Base-by-base conservation (phyloP, 768 basidiomycete genomes). In the Leucosporidium yakuticum region DNA sequence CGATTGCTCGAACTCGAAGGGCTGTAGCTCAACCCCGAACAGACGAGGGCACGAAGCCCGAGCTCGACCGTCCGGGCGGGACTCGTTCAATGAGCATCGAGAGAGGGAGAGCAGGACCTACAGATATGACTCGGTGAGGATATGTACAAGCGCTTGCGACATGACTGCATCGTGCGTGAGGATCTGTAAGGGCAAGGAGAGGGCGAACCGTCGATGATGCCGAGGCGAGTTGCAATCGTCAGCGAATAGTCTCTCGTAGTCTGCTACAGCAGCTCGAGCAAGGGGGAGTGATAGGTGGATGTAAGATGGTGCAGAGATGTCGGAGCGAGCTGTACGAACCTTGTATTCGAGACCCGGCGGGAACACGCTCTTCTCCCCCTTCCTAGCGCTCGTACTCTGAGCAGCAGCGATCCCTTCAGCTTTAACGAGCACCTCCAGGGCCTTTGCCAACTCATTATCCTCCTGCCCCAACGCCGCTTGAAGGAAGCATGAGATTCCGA, bases 261-360 rank as follows among this genome's bases (percentile, higher is more conserved):
- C 47, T 12, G 47, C 47, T 17, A 15, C 44, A 14, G 44, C 23
- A 27, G 27, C 5, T n/a, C 44, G 44, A 47, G 48, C 39, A 44
- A 15, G 11, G 17, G 39, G 6, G 39, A 8, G 39, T 15, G 11
- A 3, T 2, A 3, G 11, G 39, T 3, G 39, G 5, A 12, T 36
- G 34, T 36, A 36, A 5, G 12, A 4, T 25, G 23, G 57, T 17
- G 34, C 19, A 60, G 39, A 47, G 36, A 36, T 5, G 4, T 12
- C 2, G 25, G 47, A 44, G 47, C n/a, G 20, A 4, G 34, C 31
- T 8, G 17, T 20, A 56, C 65, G 21, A 15, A 67, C 66, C 63
- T 73, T 73, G 65, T 59, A 67, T 32, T 67, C 64, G 1, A 51
- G 60, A 1, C 69, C 71, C 1, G 60, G 17, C 7, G 71, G 68